Evolutionary conservation across 2,329 filamentous ascomycete species (phyloP), one percentile per base, ranked within the genome.

Genomic region (Fusarium foetens): DNA sequence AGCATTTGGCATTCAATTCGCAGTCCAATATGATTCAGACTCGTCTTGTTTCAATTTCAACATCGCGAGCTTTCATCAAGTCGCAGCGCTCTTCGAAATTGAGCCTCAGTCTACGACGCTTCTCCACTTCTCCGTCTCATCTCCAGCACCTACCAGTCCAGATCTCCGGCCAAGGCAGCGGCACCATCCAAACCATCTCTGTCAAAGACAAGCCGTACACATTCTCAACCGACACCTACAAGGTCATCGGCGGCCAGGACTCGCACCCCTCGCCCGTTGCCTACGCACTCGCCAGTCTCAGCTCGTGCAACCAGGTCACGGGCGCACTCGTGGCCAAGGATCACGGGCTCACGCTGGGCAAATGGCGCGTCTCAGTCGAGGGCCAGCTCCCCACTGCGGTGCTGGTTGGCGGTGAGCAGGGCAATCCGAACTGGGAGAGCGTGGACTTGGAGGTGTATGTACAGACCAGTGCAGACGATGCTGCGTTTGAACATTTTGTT

Each of bases 211-310:
- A 35, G 29, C n/a, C 29, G 0, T 10, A 35, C 46, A 51, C 4
- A 5, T 51, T 51, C n/a, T 51, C 46, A 13, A 49, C 29, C 46
- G 46, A 49, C 2, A n/a, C 46, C 11, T n/a, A n/a, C 16, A 49
- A 19, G 6, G 29, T 49, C 16, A 49, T 49, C 4, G 46, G 29
- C 29, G 46, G 29, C 4, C n/a, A 49, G n/a, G 46, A 33, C 17
- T 10, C 8, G 0, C n/a, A 49, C 11, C 46, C 46, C 0, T 49
- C 46, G 0, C 29, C 46, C 12, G 17, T 49, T 1, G 46, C 29
- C 11, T 33, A 49, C 29, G n/a, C 46, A 4, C 46, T 49, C 11
- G 46, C 46, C 0, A 51, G 46, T 4, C 46, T 51, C 2, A 51
- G 46, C 16, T 51, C 46, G 4, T 51, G 46, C 16, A 51, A 51